Conservation (phyloP, 305 asterid genomes). For the Nicotiana rustica region DNA sequence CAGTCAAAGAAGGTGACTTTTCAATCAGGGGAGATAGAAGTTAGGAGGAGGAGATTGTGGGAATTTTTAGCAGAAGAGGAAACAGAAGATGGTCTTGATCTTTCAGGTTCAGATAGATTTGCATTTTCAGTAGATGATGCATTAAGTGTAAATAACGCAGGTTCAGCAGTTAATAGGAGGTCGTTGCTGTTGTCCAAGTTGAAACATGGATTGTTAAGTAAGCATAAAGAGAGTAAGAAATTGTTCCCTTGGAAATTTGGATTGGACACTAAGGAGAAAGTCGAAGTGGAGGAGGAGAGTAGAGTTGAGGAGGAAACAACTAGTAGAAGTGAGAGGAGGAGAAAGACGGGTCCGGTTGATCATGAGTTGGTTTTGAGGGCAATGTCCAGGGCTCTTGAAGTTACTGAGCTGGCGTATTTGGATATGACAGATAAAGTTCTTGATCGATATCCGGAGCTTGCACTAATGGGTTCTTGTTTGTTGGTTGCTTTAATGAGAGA, state of each 20-base stretch:
- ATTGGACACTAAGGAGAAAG: constrained; percentile 72
- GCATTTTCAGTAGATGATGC: constrained; percentile 98
- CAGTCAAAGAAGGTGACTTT: constrained; percentile 69
- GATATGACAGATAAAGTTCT: constrained; percentile 95
- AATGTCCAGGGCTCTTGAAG: constrained; percentile 92
- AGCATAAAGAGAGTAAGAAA: constrained; percentile 73
- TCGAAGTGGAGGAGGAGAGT: constrained; percentile 54
- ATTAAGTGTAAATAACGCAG: constrained; percentile 76
- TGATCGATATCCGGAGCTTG: constrained; percentile 95
- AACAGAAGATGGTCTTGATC: constrained; percentile 89
- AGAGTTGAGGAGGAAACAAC: constrained; percentile 53
- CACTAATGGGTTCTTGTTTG: constrained; percentile 97
- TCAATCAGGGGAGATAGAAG: constrained; percentile 70
- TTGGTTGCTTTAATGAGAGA: constrained; percentile 95
- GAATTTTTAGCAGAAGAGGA: constrained; percentile 90
- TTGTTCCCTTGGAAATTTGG: constrained; percentile 92
- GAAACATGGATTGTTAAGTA: constrained; percentile 79
- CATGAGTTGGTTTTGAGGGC: constrained; percentile 86
- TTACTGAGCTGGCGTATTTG: constrained; percentile 81
- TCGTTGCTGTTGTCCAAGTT: constrained; percentile 81
- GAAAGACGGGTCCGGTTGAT: constrained; percentile 78
- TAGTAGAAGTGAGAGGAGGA: constrained; percentile 59
- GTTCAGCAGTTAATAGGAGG: constrained; percentile 81
- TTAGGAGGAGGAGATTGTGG: constrained; percentile 94
- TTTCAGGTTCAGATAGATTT: constrained; percentile 97